These are phyloP conservation scores for Haplographium delicatum DNA, from an alignment of 495 filamentous ascomycete species.

Conservation along the genomic window DNA sequence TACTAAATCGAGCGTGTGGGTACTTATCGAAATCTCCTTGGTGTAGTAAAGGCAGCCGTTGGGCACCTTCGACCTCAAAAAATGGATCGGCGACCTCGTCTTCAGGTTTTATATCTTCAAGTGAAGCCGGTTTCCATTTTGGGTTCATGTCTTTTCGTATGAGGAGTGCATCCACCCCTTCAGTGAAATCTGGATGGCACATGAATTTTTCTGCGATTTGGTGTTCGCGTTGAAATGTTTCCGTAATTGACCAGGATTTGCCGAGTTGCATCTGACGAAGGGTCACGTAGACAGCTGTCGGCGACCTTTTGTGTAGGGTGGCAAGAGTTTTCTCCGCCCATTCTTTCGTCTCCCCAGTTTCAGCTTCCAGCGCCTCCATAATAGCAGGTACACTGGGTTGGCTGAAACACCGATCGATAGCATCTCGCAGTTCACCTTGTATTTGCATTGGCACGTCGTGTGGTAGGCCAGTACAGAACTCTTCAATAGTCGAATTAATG, in stretches of 20 bases:
- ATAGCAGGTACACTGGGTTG: slow-evolving; percentile 64
- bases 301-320: slow-evolving; percentile 68
- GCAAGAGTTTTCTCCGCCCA: slow-evolving; percentile 76
- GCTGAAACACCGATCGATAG: slow-evolving; percentile 81
- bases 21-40: slow-evolving; percentile 56
- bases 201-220: slow-evolving; percentile 79
- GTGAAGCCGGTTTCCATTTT: slow-evolving; percentile 63
- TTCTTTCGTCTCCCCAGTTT: slow-evolving; percentile 33
- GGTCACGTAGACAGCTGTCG: slow-evolving; percentile 77
- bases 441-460: slow-evolving; percentile 59
- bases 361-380: slow-evolving; percentile 57
- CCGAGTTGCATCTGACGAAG: slow-evolving; percentile 75
- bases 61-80: slow-evolving; percentile 38
- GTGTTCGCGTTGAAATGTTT: slow-evolving; percentile 81
- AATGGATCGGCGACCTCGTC: slow-evolving; percentile 58
- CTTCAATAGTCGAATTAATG: slow-evolving; percentile 84
- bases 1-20: slow-evolving; percentile 56
- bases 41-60: slow-evolving; percentile 45
- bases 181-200: slow-evolving; percentile 77
- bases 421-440: slow-evolving; percentile 57
- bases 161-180: slow-evolving; percentile 75
- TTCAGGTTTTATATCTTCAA: slow-evolving; percentile 51
- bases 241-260: slow-evolving; percentile 64
- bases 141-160: slow-evolving; percentile 50
- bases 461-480: slow-evolving; percentile 80